A percentile compares a stretch with the other conserved stretches of the same genome.
These are phyloP conservation scores for Neonectria punicea DNA, from an alignment of 2,329 filamentous ascomycete genomes.

Conservation along the genomic window DNA sequence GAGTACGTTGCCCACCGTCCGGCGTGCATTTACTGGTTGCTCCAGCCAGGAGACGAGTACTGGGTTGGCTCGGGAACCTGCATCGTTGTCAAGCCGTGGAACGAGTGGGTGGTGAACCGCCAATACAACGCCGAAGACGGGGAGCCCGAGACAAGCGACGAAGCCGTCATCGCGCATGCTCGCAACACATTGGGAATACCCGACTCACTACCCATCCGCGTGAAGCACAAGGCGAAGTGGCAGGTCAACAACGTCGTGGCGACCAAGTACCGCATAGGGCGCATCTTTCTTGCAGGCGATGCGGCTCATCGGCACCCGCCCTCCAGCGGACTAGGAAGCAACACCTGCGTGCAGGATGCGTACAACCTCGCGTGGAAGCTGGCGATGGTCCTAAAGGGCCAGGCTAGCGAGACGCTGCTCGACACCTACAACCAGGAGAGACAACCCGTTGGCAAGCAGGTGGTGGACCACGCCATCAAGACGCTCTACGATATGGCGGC, in stretches of 20 bases:
- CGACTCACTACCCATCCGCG: constrained; percentile 23
- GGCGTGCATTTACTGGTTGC: constrained; percentile 29
- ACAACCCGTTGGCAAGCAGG: constrained; percentile 58
- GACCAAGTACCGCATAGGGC: constrained; percentile 23
- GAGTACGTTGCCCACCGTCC: constrained; percentile 24
- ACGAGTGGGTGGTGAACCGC: constrained; percentile 29
- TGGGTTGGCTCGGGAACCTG: constrained; percentile 30
- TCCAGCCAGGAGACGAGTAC: constrained; percentile 25
- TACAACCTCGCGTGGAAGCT: constrained; percentile 67
- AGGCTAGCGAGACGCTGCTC: constrained; percentile 51
- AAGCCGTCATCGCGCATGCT: constrained; percentile 25
- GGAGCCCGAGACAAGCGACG: constrained; percentile 26
- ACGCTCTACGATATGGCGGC: constrained; percentile 62
- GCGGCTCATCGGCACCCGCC: constrained; percentile 68
- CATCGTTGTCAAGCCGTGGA: constrained; percentile 21
- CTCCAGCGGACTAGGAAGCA: constrained; percentile 65
- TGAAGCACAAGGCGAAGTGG: constrained; percentile 29
- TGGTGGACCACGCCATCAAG: constrained; percentile 67
- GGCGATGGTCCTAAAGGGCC: constrained; percentile 52
- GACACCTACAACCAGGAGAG: constrained; percentile 58
- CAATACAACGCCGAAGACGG: constrained; percentile 29
- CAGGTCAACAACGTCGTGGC: constrained; percentile 29
- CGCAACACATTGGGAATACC: constrained; percentile 16
- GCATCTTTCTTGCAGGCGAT: constrained; percentile 56
- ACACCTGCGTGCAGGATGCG: constrained; percentile 67